phyloP scores from a whole-genome alignment of 352 stramenopile species.

The Aphanomyces stellatus region DNA sequence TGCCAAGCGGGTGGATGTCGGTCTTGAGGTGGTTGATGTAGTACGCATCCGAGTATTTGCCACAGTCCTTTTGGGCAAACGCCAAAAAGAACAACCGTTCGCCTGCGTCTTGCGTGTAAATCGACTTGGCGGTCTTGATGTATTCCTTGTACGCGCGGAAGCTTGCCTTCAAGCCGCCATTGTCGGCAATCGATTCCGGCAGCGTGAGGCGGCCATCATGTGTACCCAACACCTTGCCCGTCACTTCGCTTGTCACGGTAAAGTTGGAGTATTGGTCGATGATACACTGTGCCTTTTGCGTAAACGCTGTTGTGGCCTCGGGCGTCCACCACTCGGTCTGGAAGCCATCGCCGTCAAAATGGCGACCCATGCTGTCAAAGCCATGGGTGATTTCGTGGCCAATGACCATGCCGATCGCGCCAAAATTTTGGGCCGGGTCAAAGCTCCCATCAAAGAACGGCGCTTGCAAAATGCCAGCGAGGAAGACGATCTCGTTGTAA shows the following conservation, averaged over 20 bases:
- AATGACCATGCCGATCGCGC: conserved; percentile 87
- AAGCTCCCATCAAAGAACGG: conserved; percentile 68
- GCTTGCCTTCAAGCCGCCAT: conserved; percentile 83
- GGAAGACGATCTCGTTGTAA: conserved; percentile 88
- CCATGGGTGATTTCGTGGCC: conserved; percentile 91
- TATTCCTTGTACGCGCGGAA: conserved; percentile 64
- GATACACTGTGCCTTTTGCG: conserved; percentile 41
- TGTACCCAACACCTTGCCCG: conserved; percentile 34
- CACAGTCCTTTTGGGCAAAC: conserved; percentile 56
- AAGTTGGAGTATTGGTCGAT: conserved; percentile 49
- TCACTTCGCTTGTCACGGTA: conserved; percentile 27
- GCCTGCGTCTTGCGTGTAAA: neutral
- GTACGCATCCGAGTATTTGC: conserved; percentile 38
- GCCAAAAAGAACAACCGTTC: conserved; percentile 55
- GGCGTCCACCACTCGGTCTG: conserved; percentile 89
- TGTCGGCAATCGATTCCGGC: conserved; percentile 88
- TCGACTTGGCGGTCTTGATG: conserved; percentile 20
- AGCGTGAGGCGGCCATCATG: conserved; percentile 87
- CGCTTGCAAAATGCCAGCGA: conserved; percentile 88
- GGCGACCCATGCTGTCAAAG: conserved; percentile 88
- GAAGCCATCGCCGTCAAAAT: conserved; percentile 78
- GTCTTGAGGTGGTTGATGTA: conserved; percentile 36
- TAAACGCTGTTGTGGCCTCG: conserved; percentile 36
- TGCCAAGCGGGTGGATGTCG: conserved; percentile 46
- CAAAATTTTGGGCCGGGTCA: conserved; percentile 84